phyloP scores from a whole-genome alignment of 169 alveolate species.

The Babesia divergens region DNA sequence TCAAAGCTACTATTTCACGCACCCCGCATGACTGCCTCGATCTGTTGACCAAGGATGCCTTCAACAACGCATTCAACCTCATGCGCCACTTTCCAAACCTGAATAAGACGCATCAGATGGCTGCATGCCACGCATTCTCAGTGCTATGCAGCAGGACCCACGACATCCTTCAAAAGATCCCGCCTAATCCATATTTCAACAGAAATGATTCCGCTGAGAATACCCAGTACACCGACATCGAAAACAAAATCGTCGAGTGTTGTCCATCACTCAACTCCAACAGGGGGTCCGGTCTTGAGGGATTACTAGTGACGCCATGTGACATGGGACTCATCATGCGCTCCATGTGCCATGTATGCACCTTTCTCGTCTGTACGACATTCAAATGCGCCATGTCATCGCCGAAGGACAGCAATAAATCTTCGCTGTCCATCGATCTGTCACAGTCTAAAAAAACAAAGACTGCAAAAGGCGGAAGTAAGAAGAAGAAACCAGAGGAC shows the following conservation, averaged over 20 bases:
- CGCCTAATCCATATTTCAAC: conserved; percentile 50
- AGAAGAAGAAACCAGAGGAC: conserved; percentile 18
- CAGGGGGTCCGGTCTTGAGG: neutral
- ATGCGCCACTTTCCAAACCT: conserved; percentile 38
- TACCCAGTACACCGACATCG: conserved; percentile 21
- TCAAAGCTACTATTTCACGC: conserved; percentile 13
- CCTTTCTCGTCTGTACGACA: conserved; percentile 46
- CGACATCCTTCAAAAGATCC: conserved; percentile 36
- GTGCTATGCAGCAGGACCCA: conserved; percentile 26
- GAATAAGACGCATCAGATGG: conserved; percentile 26
- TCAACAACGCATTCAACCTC: conserved; percentile 47
- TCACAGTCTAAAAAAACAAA: conserved; percentile 12
- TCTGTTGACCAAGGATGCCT: conserved; percentile 35
- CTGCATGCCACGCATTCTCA: conserved; percentile 27
- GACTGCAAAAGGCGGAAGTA: neutral
- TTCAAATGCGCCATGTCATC: conserved; percentile 31
- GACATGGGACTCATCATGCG: conserved; percentile 49
- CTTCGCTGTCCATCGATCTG: conserved; percentile 13
- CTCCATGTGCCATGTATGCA: conserved; percentile 43
- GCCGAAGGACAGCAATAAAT: conserved; percentile 34
- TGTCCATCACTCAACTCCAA: neutral
- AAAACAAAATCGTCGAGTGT: neutral
- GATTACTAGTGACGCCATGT: conserved; percentile 15
- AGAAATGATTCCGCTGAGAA: conserved; percentile 24
- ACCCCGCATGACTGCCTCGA: conserved; percentile 33